phyloP scores from a whole-genome alignment of 495 filamentous ascomycete species.

The Durotheca rogersii region DNA sequence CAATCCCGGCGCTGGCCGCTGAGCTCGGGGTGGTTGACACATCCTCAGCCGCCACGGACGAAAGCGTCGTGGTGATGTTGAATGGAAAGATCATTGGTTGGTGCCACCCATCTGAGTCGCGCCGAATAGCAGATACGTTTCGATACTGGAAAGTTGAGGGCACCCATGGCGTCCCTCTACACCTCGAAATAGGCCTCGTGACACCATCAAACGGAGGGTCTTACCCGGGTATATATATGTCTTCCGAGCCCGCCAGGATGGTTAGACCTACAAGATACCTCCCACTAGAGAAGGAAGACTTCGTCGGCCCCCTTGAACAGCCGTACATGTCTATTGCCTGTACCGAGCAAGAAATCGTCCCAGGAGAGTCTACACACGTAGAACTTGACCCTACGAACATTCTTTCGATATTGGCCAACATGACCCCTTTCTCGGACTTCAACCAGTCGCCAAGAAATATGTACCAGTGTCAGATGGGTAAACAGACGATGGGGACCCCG shows the following conservation, averaged over 20 bases:
- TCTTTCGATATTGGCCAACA: slow-evolving; percentile 94
- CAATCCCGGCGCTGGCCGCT: slow-evolving; percentile 67
- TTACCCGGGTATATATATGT: slow-evolving; percentile 95
- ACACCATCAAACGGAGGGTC: slow-evolving; percentile 84
- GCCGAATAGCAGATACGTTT: slow-evolving; percentile 75
- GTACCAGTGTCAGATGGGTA: slow-evolving; percentile 99
- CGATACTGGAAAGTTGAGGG: slow-evolving; percentile 96
- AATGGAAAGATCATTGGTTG: slow-evolving; percentile 89
- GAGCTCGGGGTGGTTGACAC: slow-evolving; percentile 74
- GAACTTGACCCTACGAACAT: slow-evolving; percentile 96
- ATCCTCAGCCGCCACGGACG: slow-evolving; percentile 71
- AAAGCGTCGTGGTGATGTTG: slow-evolving; percentile 83
- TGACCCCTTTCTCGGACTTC: slow-evolving; percentile 98
- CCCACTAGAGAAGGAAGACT: slow-evolving; percentile 78
- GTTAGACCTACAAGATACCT: slow-evolving; percentile 90
- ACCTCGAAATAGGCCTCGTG: slow-evolving; percentile 89
- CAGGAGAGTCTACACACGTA: slow-evolving; percentile 86
- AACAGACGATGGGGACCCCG: slow-evolving; percentile 98
- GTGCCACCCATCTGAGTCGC: slow-evolving; percentile 80
- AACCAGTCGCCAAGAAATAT: slow-evolving; percentile 99
- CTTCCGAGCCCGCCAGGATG: slow-evolving; percentile 81
- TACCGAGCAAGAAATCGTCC: slow-evolving; percentile 75
- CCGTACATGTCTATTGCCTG: slow-evolving; percentile 98
- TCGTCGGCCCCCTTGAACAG: slow-evolving; percentile 90
- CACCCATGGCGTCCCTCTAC: slow-evolving; percentile 74